A percentile compares a stretch with the other conserved stretches of the same genome.
These are phyloP conservation scores for Dissophora ornata DNA, from an alignment of 192 early-diverging fungal genomes.

Conservation along the genomic window DNA sequence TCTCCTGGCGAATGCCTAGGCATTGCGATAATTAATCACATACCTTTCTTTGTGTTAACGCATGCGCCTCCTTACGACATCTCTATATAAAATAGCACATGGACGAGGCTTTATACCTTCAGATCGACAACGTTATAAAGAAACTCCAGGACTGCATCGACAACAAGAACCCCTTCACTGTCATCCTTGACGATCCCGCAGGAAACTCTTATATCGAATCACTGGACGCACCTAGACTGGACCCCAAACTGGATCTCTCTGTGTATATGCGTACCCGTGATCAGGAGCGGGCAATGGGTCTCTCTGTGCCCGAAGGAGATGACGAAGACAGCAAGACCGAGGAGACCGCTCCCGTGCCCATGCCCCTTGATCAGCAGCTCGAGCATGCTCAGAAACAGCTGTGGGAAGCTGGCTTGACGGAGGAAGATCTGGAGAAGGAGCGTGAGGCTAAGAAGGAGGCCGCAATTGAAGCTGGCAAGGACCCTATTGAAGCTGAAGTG, in stretches of 20 bases:
- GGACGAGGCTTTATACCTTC: conserved; percentile 73
- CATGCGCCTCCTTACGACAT: conserved; percentile 10
- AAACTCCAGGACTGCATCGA: conserved; percentile 71
- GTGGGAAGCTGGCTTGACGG: conserved; percentile 52
- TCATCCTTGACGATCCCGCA: conserved; percentile 89
- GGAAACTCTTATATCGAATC: conserved; percentile 96
- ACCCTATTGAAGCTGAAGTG: conserved; percentile 58
- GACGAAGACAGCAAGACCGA: conserved; percentile 51
- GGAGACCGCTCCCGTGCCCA: conserved; percentile 18
- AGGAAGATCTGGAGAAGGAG: conserved; percentile 35
- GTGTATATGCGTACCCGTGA: conserved; percentile 81
- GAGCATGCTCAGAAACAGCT: conserved; percentile 47
- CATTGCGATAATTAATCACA: too few species aligned
- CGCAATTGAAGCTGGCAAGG: conserved; percentile 49
- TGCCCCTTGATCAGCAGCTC: conserved; percentile 36
- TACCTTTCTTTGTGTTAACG: neutral
- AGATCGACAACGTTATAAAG: conserved; percentile 77
- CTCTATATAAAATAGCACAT: conserved; percentile 45
- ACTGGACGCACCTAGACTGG: conserved; percentile 75
- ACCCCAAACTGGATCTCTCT: conserved; percentile 77
- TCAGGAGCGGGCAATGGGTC: conserved; percentile 82
- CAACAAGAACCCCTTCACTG: conserved; percentile 71
- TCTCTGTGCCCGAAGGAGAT: conserved; percentile 71
- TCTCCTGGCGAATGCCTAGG: too few species aligned
- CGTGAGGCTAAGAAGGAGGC: conserved; percentile 10